phyloP scores from a whole-genome alignment of 208 protist species.

The Crithidia sp. region DNA sequence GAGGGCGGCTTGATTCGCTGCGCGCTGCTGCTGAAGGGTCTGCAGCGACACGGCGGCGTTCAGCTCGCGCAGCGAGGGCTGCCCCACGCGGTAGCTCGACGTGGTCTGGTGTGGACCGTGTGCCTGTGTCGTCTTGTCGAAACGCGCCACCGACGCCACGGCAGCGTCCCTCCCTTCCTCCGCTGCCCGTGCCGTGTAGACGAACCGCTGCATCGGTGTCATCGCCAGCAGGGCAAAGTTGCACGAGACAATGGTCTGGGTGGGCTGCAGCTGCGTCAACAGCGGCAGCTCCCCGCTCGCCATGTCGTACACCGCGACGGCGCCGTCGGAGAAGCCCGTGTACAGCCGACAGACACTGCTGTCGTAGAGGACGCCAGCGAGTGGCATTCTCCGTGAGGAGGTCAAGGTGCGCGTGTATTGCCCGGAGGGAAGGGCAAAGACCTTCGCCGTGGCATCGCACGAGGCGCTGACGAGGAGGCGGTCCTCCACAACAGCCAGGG shows the following conservation, averaged over 20 bases:
- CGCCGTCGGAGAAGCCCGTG: constrained; percentile 59
- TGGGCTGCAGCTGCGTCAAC: constrained; percentile 33
- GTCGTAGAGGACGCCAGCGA: constrained; percentile 61
- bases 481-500: constrained; percentile 59
- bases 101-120: constrained; percentile 40
- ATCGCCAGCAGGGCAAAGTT: constrained; percentile 23
- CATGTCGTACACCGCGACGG: constrained; percentile 53
- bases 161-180: not conserved
- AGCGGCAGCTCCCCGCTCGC: constrained; percentile 30
- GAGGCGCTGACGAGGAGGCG: constrained; percentile 62
- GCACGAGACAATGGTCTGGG: constrained; percentile 34
- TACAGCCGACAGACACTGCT: constrained; percentile 34
- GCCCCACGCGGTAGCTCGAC: constrained; percentile 44
- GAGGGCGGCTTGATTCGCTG: constrained; percentile 5
- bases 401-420: constrained; percentile 39
- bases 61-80: constrained; percentile 52
- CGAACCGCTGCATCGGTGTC: constrained; percentile 42
- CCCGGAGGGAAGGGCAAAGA: constrained; percentile 73
- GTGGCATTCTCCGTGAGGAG: constrained; percentile 42
- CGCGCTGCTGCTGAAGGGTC: constrained; percentile 29
- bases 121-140: constrained; percentile 36
- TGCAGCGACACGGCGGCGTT: constrained; percentile 32
- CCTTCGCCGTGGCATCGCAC: constrained; percentile 63
- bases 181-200: constrained; percentile 4
- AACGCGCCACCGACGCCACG: constrained; percentile 26